phyloP scores from a whole-genome alignment of 75 land plant species.

The Sequoia sempervirens region DNA sequence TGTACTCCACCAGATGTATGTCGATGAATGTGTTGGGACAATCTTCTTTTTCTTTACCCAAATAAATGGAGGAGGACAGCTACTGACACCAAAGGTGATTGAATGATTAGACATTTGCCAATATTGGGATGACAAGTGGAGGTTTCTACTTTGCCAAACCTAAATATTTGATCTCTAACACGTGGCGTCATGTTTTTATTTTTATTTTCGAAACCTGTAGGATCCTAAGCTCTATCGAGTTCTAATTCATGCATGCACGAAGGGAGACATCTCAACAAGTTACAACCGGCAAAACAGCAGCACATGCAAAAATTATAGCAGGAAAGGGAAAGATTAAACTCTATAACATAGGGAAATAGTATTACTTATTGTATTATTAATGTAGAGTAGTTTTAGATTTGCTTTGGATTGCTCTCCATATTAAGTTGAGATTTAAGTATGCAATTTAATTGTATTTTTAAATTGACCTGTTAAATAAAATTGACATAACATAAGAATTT shows the following conservation, averaged over 20 bases:
- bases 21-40: background rate
- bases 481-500: no score
- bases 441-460: no score
- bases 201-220: background rate
- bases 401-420: no score
- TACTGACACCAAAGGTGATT: constrained; percentile 8
- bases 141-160: background rate
- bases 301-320: background rate
- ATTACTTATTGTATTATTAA: no score
- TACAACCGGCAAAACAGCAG: background rate
- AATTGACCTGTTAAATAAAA: no score
- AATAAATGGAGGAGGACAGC: constrained; percentile 22
- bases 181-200: background rate
- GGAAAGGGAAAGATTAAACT: background rate
- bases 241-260: background rate
- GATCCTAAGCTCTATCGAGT: background rate
- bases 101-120: constrained; percentile 9
- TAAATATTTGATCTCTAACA: background rate
- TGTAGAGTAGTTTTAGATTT: no score
- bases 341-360: background rate
- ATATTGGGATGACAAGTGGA: background rate
- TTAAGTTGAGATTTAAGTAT: no score
- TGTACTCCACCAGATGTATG: background rate
- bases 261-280: background rate
- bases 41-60: background rate